phyloP scores from a whole-genome alignment of 2,329 filamentous ascomycete species.

The Lecanicillium sp. region DNA sequence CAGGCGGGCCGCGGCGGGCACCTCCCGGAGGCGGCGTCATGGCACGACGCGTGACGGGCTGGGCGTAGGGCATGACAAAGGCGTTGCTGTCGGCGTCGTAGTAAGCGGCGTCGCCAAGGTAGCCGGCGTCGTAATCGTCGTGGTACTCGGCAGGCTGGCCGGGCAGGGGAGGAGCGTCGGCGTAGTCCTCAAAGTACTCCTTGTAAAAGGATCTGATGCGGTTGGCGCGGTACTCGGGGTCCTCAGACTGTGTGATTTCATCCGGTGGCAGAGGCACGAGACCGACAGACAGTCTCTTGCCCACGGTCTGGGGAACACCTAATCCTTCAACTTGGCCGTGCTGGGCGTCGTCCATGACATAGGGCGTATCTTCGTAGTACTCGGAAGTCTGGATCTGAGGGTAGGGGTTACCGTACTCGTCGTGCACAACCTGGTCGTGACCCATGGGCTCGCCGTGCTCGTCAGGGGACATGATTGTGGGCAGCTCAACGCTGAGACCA shows the following conservation, averaged over 20 bases:
- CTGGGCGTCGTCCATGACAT: slow-evolving; percentile 18
- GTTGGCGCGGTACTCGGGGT: slow-evolving; percentile 90
- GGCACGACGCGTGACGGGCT: slow-evolving; percentile 79
- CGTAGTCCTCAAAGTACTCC: slow-evolving; percentile 93
- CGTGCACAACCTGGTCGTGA: slow-evolving; percentile 14
- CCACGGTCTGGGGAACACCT: slow-evolving; percentile 48
- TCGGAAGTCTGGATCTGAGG: slow-evolving; percentile 26
- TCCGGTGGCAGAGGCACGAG: slow-evolving; percentile 84
- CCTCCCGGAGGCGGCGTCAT: slow-evolving; percentile 85
- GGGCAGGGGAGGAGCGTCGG: slow-evolving; percentile 37
- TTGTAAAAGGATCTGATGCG: slow-evolving; percentile 98
- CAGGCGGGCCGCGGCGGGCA: slow-evolving; percentile 44
- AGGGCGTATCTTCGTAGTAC: slow-evolving; percentile 29
- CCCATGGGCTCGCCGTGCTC: slow-evolving; percentile 16
- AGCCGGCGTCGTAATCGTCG: slow-evolving; percentile 69
- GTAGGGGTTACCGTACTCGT: slow-evolving; percentile 17
- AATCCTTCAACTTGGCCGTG: slow-evolving; percentile 32
- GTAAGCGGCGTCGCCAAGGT: slow-evolving; percentile 60
- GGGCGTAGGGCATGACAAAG: slow-evolving; percentile 76
- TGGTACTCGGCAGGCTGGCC: slow-evolving; percentile 47
- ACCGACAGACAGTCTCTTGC: slow-evolving; percentile 59
- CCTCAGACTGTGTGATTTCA: slow-evolving; percentile 71
- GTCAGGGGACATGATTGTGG: slow-evolving; percentile 20
- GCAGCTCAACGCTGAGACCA: slow-evolving; percentile 31
- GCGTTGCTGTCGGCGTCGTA: slow-evolving; percentile 62